These are phyloP conservation scores for Lepiota brunneoincarnata DNA, from an alignment of 768 basidiomycete genomes.

Conservation along the genomic window DNA sequence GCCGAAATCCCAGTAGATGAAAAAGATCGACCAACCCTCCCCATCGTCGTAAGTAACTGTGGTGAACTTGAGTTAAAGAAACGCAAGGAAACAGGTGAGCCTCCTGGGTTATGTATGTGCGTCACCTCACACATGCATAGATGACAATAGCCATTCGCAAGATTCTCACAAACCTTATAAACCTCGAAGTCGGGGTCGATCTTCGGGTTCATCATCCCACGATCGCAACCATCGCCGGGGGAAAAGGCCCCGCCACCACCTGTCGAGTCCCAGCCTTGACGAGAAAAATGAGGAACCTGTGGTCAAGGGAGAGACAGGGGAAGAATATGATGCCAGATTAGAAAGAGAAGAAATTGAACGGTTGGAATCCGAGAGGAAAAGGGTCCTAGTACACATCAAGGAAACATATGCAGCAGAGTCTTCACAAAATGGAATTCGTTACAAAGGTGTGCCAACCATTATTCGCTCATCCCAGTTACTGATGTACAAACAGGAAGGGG, in stretches of 20 bases:
- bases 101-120: too few species aligned
- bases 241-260: too few species aligned
- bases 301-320: slow-evolving; percentile 51
- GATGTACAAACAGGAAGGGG: slow-evolving; percentile 45
- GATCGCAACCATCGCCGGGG: too few species aligned
- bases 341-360: slow-evolving; percentile 68
- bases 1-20: slow-evolving; percentile 66
- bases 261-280: too few species aligned
- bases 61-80: slow-evolving; percentile 74
- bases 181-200: too few species aligned
- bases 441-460: slow-evolving; percentile 49
- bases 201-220: too few species aligned
- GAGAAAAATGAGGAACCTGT: not conserved
- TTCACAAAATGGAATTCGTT: slow-evolving; percentile 49
- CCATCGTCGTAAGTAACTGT: slow-evolving; percentile 70
- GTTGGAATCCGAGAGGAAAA: slow-evolving; percentile 41
- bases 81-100: slow-evolving; percentile 30
- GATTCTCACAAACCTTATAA: too few species aligned
- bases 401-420: slow-evolving; percentile 30
- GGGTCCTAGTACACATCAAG: slow-evolving; percentile 49
- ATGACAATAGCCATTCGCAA: too few species aligned
- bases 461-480: not conserved
- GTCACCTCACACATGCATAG: not conserved
- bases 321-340: slow-evolving; percentile 68
- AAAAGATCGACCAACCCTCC: slow-evolving; percentile 68